A percentile compares a stretch with the other conserved stretches of the same genome.
Conservation (phyloP, 768 basidiomycete genomes). For the Boletus rubescentipes region DNA sequence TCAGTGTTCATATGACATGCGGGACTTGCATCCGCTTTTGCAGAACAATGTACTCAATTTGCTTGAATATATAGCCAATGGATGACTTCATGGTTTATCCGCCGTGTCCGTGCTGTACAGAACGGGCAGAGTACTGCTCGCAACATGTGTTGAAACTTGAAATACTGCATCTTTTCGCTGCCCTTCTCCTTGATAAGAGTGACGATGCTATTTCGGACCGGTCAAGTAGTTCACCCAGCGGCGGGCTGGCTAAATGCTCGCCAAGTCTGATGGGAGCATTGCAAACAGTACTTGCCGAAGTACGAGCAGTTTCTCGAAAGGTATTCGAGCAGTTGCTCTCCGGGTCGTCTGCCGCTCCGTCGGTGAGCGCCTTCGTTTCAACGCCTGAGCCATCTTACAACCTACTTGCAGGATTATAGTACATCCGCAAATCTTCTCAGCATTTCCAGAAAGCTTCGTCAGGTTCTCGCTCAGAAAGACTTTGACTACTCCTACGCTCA, state of each 20-base stretch:
- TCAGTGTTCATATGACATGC: conserved; percentile 25
- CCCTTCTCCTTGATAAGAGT: conserved; percentile 38
- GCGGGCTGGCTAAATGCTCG: conserved; percentile 6
- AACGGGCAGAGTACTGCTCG: conserved; percentile 22
- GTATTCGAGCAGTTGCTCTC: conserved; percentile 23
- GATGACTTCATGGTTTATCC: conserved; percentile 47
- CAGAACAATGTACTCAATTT: conserved; percentile 21
- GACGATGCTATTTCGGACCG: conserved; percentile 13
- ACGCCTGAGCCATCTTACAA: not conserved
- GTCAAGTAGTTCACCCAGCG: not conserved
- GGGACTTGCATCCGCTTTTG: conserved; percentile 14
- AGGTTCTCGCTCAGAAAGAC: conserved; percentile 34
- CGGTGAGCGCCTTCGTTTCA: conserved; percentile 25
- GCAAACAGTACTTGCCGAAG: conserved; percentile 24
- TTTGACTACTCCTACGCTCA: conserved; percentile 70
- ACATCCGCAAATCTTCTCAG: conserved; percentile 38
- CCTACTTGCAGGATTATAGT: conserved; percentile 31
- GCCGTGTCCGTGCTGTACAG: conserved; percentile 30
- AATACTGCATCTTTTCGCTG: conserved; percentile 42
- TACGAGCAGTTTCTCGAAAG: conserved; percentile 12
- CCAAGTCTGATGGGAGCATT: conserved; percentile 18
- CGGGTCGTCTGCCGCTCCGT: not conserved
- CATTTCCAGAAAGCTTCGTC: conserved; percentile 44
- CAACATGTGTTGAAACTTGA: conserved; percentile 40
- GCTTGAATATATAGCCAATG: conserved; percentile 44